Percentiles rank a stretch among this genome's conserved stretches.
These are phyloP conservation scores for Dothideomycetes sp. DNA, from an alignment of 2,329 filamentous ascomycete species.

Conservation along the genomic window DNA sequence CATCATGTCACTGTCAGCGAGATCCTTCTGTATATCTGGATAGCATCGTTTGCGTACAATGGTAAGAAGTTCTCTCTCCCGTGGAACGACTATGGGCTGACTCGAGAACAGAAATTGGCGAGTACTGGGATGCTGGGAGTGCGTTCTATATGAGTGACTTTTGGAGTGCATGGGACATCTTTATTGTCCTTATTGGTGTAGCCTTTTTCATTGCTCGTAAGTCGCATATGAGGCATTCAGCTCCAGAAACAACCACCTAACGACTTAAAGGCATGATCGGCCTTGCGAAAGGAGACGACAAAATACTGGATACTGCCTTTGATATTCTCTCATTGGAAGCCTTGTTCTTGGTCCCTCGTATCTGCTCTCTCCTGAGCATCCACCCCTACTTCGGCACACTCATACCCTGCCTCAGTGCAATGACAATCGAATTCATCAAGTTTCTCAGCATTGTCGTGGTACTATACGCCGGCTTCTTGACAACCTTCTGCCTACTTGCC, in stretches of 20 bases:
- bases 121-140: constrained; percentile 75
- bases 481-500: constrained; percentile 72
- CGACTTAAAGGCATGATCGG: constrained; percentile 50
- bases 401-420: constrained; percentile 84
- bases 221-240: constrained; percentile 18
- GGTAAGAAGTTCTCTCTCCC: constrained; percentile 33
- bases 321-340: constrained; percentile 84
- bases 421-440: constrained; percentile 69
- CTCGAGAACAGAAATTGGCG: constrained; percentile 41
- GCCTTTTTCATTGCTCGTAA: constrained; percentile 62
- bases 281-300: constrained; percentile 45
- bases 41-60: constrained; percentile 78
- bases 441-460: constrained; percentile 70
- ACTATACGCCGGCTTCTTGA: constrained; percentile 76
- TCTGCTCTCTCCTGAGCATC: constrained; percentile 76
- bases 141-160: constrained; percentile 78
- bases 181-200: constrained; percentile 21
- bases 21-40: constrained; percentile 70
- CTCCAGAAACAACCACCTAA: not conserved
- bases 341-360: constrained; percentile 77
- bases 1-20: constrained; percentile 57
- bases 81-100: not conserved
- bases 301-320: constrained; percentile 68
- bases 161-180: constrained; percentile 57
- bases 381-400: constrained; percentile 85